Evolutionary conservation across 1,139 yeast genomes (phyloP).

Genomic region (Zygoascus sp.): DNA sequence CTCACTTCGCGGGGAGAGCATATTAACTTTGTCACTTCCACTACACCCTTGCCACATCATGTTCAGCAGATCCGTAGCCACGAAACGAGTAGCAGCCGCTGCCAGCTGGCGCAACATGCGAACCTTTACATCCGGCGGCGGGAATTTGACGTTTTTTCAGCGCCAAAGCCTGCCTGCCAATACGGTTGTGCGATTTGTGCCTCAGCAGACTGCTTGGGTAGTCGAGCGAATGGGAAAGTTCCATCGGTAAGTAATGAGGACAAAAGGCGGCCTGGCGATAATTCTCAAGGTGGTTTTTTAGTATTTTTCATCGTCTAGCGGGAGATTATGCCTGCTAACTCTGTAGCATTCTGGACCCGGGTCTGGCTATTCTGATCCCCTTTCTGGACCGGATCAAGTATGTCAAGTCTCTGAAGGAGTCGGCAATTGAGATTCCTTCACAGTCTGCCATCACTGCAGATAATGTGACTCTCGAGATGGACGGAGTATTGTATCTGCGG

Average conservation of each 20-base stretch:
- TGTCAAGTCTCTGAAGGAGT: constrained; percentile 76
- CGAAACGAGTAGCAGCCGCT: not conserved
- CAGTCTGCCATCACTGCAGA: constrained; percentile 85
- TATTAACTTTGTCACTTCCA: not conserved
- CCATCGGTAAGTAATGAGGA: constrained; percentile 43
- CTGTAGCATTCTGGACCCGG: constrained; percentile 60
- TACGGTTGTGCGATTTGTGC: constrained; percentile 72
- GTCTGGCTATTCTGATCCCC: constrained; percentile 69
- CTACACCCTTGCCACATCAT: not conserved
- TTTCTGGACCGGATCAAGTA: constrained; percentile 70
- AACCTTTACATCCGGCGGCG: constrained; percentile 9
- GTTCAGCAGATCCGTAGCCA: constrained; percentile 4
- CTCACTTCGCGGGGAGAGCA: no score
- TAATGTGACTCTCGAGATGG: constrained; percentile 79
- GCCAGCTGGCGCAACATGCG: constrained; percentile 1
- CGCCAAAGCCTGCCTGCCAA: constrained; percentile 65
- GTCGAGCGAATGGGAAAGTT: constrained; percentile 91
- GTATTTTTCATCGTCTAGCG: no score
- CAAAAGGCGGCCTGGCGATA: not conserved
- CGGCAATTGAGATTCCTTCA: constrained; percentile 77
- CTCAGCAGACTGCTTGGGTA: constrained; percentile 88
- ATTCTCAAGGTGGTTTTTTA: no score
- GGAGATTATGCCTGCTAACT: constrained; percentile 5
- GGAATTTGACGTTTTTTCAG: constrained; percentile 57
- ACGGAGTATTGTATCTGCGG: constrained; percentile 74